phyloP scores from a whole-genome alignment of 2,329 filamentous ascomycete species.

The Samsoniella hepiali region DNA sequence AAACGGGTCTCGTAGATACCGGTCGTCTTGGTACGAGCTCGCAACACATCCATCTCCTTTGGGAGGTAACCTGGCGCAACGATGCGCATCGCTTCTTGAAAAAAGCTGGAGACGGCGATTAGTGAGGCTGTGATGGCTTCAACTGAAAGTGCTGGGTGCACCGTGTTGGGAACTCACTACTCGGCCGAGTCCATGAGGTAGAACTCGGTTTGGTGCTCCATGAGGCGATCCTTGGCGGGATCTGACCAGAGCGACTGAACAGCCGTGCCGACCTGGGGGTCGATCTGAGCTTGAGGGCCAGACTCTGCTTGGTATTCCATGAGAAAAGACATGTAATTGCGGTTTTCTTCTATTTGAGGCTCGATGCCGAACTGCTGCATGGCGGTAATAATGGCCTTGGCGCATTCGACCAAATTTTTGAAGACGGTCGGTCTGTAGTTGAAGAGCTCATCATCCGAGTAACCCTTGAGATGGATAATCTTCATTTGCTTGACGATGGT shows the following conservation, averaged over 20 bases:
- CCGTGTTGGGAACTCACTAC: conserved; percentile 64
- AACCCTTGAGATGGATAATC: conserved; percentile 98
- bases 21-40: conserved; percentile 95
- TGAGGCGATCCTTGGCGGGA: conserved; percentile 72
- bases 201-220: conserved; percentile 96
- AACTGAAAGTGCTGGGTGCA: conserved; percentile 8
- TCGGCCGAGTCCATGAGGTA: conserved; percentile 99
- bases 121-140: not conserved
- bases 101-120: conserved; percentile 64
- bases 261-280: conserved; percentile 75
- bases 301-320: conserved; percentile 86
- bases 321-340: conserved; percentile 73
- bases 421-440: conserved; percentile 96
- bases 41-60: conserved; percentile 89
- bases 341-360: conserved; percentile 67
- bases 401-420: conserved; percentile 97
- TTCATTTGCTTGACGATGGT: conserved; percentile 99
- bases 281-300: conserved; percentile 81
- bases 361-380: conserved; percentile 91
- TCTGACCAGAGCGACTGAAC: conserved; percentile 89
- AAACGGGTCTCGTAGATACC: conserved; percentile 99
- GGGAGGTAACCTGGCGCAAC: conserved; percentile 82
- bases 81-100: conserved; percentile 87
- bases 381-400: conserved; percentile 85
- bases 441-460: conserved; percentile 87